Percentiles rank a stretch among this genome's conserved stretches.
Conservation (phyloP, 371 early-diverging fungal species). For the Rozella allomycis region DNA sequence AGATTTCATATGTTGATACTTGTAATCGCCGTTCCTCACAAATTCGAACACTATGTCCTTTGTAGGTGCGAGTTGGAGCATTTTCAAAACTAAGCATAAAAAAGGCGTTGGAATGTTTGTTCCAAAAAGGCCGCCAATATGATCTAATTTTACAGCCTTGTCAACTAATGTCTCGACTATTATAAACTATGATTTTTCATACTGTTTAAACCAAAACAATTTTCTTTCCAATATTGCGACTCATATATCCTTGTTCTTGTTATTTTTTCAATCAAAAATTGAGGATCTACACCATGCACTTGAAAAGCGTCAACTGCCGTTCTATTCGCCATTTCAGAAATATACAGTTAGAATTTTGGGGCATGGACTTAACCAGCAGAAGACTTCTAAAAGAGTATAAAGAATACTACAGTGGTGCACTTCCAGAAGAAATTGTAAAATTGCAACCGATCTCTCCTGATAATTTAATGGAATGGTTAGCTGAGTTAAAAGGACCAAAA, state of each 20-base stretch:
- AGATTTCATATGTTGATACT: conserved; percentile 15
- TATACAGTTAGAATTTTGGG: no score
- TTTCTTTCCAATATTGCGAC: conserved; percentile 82
- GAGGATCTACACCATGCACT: conserved; percentile 27
- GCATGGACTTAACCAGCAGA: no score
- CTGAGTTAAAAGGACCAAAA: no score
- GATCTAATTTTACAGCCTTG: conserved; percentile 49
- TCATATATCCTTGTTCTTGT: conserved; percentile 71
- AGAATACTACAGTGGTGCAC: no score
- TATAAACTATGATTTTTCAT: conserved; percentile 2
- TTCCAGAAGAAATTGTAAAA: no score
- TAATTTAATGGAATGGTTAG: no score
- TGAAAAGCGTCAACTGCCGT: no score
- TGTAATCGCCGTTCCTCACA: conserved; percentile 49
- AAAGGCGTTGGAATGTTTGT: conserved; percentile 71
- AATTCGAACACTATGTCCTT: conserved; percentile 58
- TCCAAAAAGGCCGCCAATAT: conserved; percentile 61
- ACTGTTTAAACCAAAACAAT: conserved; percentile 80
- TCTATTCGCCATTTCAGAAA: no score
- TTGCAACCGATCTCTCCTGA: no score
- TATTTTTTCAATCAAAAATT: conserved; percentile 82
- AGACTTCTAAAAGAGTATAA: no score
- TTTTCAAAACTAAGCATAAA: conserved; percentile 59
- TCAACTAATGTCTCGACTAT: conserved; percentile 69
- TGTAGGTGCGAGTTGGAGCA: conserved; percentile 74